These are phyloP conservation scores for Colletotrichum abscissum DNA, from an alignment of 2,329 filamentous ascomycete species.

Conservation along the genomic window DNA sequence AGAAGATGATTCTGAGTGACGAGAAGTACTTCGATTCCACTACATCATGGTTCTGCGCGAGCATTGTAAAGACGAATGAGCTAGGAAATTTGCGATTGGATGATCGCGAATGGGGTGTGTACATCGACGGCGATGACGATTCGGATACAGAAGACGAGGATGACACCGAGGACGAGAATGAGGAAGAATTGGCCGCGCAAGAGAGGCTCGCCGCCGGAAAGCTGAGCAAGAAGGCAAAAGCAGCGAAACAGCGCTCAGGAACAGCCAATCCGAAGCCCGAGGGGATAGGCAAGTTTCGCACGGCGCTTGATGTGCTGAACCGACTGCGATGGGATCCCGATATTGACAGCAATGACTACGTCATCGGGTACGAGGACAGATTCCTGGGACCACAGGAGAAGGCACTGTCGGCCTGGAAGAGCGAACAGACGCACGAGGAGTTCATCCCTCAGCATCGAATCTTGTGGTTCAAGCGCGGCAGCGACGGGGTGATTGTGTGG, in stretches of 20 bases:
- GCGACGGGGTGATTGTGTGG: constrained; percentile 65
- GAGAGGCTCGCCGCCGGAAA: not conserved
- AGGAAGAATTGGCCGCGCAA: constrained; percentile 25
- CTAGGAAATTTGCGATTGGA: constrained; percentile 59
- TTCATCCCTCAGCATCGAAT: constrained; percentile 75
- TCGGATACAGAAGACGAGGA: constrained; percentile 49
- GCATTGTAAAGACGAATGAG: constrained; percentile 50
- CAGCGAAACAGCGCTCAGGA: constrained; percentile 19
- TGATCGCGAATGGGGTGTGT: constrained; percentile 59
- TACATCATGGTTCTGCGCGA: constrained; percentile 60
- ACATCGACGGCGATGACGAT: constrained; percentile 57
- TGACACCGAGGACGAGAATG: constrained; percentile 34
- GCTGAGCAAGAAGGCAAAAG: constrained; percentile 35
- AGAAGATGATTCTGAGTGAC: constrained; percentile 57
- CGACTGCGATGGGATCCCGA: constrained; percentile 69
- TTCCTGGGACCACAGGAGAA: constrained; percentile 67
- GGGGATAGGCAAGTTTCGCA: constrained; percentile 61
- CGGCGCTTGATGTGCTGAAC: constrained; percentile 68
- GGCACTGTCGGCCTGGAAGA: constrained; percentile 66
- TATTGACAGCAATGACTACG: constrained; percentile 62
- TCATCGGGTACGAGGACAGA: constrained; percentile 72
- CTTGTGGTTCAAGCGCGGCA: constrained; percentile 67
- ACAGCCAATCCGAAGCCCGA: constrained; percentile 41
- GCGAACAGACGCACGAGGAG: constrained; percentile 72
- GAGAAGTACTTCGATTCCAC: constrained; percentile 60